These are phyloP conservation scores for Silene latifolia DNA, from an alignment of 148 eudicot species.

Conservation along the genomic window DNA sequence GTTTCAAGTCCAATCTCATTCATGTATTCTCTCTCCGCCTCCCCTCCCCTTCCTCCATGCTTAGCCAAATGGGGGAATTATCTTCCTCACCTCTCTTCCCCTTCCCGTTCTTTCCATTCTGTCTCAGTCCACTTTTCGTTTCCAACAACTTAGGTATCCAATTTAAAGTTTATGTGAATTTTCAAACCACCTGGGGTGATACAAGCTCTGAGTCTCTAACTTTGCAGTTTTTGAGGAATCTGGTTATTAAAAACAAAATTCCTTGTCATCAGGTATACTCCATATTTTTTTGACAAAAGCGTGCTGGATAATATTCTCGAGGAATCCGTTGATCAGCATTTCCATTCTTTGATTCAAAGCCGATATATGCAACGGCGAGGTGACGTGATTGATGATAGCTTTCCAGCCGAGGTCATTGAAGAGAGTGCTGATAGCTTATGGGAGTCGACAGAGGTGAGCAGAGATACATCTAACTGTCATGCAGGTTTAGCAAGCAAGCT, in stretches of 20 bases:
- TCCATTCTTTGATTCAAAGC: conserved; percentile 67
- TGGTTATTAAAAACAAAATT: conserved; percentile 6
- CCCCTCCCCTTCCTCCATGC: background rate
- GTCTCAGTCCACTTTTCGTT: too few relatives aligned
- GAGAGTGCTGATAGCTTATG: conserved; percentile 68
- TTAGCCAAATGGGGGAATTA: background rate
- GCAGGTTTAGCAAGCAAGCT: background rate
- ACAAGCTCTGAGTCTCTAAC: background rate
- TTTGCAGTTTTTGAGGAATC: background rate
- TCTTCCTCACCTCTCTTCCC: background rate
- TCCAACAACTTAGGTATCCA: too few relatives aligned
- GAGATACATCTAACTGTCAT: background rate
- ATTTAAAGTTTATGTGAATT: too few relatives aligned
- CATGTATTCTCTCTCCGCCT: background rate
- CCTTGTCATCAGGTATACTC: conserved; percentile 70
- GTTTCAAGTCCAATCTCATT: background rate
- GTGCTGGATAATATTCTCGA: conserved; percentile 86
- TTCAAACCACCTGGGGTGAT: background rate
- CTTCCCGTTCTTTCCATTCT: too few relatives aligned
- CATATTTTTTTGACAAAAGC: conserved; percentile 84
- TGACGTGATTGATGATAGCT: conserved; percentile 69
- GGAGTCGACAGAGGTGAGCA: conserved; percentile 83
- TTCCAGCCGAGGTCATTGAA: conserved; percentile 63
- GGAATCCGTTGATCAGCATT: conserved; percentile 90
- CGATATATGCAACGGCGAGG: conserved; percentile 64